These are phyloP conservation scores for Helicocarpus griseus DNA, from an alignment of 2,329 filamentous ascomycete species.

Conservation along the genomic window DNA sequence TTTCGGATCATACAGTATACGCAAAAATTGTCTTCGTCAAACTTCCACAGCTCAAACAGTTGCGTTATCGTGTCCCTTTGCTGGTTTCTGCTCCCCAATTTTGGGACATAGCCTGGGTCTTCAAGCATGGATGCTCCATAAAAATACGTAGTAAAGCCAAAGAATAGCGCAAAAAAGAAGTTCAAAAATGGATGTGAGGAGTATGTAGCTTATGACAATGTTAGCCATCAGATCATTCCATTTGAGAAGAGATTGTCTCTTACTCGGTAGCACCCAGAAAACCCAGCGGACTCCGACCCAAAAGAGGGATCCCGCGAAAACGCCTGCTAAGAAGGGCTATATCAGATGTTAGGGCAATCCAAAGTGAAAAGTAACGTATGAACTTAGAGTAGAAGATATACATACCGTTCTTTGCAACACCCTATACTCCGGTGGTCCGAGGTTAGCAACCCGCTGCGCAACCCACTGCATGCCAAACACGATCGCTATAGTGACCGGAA, in stretches of 20 bases:
- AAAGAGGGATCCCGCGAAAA: slow-evolving; percentile 81
- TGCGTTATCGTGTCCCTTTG: slow-evolving; percentile 86
- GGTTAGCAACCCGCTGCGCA: slow-evolving; percentile 67
- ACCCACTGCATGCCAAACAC: slow-evolving; percentile 63
- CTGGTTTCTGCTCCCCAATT: slow-evolving; percentile 76
- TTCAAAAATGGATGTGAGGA: slow-evolving; percentile 63
- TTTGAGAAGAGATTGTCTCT: slow-evolving; percentile 19
- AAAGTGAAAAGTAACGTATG: not conserved
- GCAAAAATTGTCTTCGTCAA: slow-evolving; percentile 91
- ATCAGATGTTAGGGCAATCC: not conserved
- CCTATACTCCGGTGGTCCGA: slow-evolving; percentile 80
- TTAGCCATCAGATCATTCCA: not conserved
- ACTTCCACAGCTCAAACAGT: slow-evolving; percentile 74
- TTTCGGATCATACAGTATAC: slow-evolving; percentile 89
- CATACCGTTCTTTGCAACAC: slow-evolving; percentile 78
- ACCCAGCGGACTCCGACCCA: slow-evolving; percentile 70
- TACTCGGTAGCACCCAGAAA: slow-evolving; percentile 62
- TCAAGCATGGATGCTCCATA: slow-evolving; percentile 76
- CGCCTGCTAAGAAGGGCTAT: slow-evolving; percentile 82
- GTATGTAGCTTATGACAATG: slow-evolving; percentile 43
- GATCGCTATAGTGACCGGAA: slow-evolving; percentile 60
- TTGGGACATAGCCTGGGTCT: slow-evolving; percentile 89
- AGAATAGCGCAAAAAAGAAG: slow-evolving; percentile 58
- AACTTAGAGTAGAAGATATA: slow-evolving; percentile 11
- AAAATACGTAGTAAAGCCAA: slow-evolving; percentile 67